Evolutionary conservation across 2,329 filamentous ascomycete genomes (phyloP).

Genomic region (Diaporthe citriasiana): DNA sequence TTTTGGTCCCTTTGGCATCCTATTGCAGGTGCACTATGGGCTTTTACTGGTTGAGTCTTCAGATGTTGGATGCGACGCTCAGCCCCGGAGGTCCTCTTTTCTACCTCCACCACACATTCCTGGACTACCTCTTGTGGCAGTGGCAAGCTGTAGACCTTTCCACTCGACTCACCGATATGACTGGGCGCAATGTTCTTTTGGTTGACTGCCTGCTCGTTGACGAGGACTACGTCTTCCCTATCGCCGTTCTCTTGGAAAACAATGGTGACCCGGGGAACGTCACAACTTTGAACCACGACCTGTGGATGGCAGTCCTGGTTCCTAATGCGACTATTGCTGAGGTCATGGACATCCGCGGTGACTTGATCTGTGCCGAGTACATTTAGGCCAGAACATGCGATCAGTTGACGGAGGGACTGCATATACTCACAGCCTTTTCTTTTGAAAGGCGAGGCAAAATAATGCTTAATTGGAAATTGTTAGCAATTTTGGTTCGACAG

Average conservation of each 20-base stretch:
- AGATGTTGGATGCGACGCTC: slow-evolving; percentile 29
- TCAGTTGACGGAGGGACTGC: no score
- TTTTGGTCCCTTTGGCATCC: neutral
- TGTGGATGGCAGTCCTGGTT: slow-evolving; percentile 31
- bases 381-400: neutral
- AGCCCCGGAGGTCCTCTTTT: slow-evolving; percentile 34
- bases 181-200: slow-evolving; percentile 12
- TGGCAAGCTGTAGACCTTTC: slow-evolving; percentile 30
- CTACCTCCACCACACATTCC: slow-evolving; percentile 34
- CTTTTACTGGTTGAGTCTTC: neutral
- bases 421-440: neutral
- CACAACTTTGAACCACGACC: slow-evolving; percentile 28
- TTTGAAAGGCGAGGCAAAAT: neutral
- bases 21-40: neutral
- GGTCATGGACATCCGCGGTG: slow-evolving; percentile 26
- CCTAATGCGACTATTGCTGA: slow-evolving; percentile 26
- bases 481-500: neutral
- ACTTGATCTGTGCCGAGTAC: slow-evolving; percentile 30
- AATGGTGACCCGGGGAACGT: slow-evolving; percentile 29
- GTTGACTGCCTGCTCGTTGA: slow-evolving; percentile 21
- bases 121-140: slow-evolving; percentile 36
- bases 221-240: slow-evolving; percentile 4
- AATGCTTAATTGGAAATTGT: neutral
- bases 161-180: slow-evolving; percentile 13
- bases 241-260: slow-evolving; percentile 14